These are phyloP conservation scores for Pseudocercospora fijiensis DNA, from an alignment of 2,329 filamentous ascomycete genomes.

Conservation along the genomic window DNA sequence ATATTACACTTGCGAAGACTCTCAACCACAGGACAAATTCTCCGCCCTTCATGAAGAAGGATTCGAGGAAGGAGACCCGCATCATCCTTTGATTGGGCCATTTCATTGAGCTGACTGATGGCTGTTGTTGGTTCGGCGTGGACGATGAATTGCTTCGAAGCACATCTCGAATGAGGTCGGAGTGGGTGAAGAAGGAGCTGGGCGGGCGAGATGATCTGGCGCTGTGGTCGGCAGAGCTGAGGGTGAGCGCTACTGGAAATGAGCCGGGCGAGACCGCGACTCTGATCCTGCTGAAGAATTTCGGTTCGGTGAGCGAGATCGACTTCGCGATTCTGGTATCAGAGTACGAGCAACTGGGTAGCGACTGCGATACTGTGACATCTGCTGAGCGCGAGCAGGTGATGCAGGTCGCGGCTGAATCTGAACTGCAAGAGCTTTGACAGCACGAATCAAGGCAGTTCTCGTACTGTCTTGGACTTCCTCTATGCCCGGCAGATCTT, in stretches of 20 bases:
- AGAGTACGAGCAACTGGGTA: no score
- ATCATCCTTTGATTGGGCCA: neutral
- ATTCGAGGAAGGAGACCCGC: neutral
- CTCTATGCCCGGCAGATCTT: neutral
- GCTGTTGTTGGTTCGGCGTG: neutral
- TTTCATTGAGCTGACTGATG: neutral
- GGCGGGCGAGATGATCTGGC: no score
- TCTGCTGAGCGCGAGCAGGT: neutral
- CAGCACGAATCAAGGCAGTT: neutral
- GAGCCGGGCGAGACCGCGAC: no score
- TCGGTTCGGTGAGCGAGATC: neutral
- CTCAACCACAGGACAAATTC: neutral
- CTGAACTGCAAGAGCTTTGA: neutral
- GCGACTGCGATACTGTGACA: neutral
- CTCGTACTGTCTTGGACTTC: neutral
- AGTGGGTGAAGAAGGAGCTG: neutral
- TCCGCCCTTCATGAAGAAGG: neutral
- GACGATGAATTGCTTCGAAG: neutral
- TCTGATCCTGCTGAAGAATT: no score
- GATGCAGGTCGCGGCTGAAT: neutral
- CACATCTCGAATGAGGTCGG: neutral
- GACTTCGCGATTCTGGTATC: neutral
- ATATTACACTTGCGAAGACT: neutral
- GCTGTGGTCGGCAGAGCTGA: no score
- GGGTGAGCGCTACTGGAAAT: no score